Conservation (phyloP, 2,329 filamentous ascomycete genomes). For the Diplodia seriata region DNA sequence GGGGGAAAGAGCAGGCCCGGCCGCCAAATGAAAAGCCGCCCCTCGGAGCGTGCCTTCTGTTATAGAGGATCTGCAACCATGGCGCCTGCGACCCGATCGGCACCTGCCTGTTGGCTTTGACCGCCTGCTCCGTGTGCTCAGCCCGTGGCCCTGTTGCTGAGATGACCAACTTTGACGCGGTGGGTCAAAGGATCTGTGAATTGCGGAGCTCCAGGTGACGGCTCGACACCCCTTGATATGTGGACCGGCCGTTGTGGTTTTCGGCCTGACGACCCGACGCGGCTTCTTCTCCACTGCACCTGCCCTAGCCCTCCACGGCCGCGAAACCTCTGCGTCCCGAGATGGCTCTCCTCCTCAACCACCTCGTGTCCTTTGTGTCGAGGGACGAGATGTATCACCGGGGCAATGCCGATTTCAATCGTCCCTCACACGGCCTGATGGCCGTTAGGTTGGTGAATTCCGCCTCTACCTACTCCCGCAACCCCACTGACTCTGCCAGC, state of each 20-base stretch:
- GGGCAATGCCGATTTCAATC: slow-evolving; percentile 18
- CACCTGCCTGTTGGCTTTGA: slow-evolving; percentile 21
- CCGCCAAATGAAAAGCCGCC: neutral
- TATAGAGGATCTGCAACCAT: slow-evolving; percentile 22
- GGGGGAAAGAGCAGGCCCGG: neutral
- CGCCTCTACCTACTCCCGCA: neutral
- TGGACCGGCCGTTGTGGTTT: slow-evolving; percentile 19
- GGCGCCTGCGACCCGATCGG: slow-evolving; percentile 11
- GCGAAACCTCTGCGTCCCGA: slow-evolving; percentile 12
- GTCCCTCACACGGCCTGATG: slow-evolving; percentile 18
- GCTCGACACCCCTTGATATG: slow-evolving; percentile 17
- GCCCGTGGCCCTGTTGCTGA: slow-evolving; percentile 15
- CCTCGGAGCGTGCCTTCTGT: neutral
- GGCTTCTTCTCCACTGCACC: neutral
- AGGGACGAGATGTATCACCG: slow-evolving; percentile 23
- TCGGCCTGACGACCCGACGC: neutral
- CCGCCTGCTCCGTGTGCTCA: slow-evolving; percentile 27
- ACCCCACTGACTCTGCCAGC: slow-evolving; percentile 9
- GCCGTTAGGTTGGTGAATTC: slow-evolving; percentile 9
- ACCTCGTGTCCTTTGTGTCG: slow-evolving; percentile 18
- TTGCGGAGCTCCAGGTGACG: slow-evolving; percentile 23
- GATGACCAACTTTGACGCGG: slow-evolving; percentile 12
- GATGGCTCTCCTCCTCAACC: slow-evolving; percentile 28
- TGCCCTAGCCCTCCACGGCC: neutral
- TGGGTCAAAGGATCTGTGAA: slow-evolving; percentile 23